Conservation (phyloP, 1,284 basidiomycete species). For the Mycena sp. region DNA sequence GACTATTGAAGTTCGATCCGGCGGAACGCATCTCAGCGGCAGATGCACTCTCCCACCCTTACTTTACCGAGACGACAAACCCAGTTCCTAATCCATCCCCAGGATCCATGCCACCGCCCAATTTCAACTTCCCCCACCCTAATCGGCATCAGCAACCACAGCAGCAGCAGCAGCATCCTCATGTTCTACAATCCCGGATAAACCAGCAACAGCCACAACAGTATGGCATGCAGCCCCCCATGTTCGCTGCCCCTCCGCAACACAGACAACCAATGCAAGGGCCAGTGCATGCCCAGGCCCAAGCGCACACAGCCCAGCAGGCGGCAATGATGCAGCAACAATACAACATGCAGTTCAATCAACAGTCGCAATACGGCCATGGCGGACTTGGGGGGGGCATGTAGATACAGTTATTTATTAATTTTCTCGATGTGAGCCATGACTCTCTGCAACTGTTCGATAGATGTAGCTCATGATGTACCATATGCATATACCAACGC, state of each 20-base stretch:
- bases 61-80: slow-evolving; percentile 78
- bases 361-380: slow-evolving; percentile 22
- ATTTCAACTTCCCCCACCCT: slow-evolving; percentile 24
- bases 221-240: slow-evolving; percentile 15
- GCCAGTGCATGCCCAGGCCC: slow-evolving; percentile 15
- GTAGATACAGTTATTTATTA: not conserved
- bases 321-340: slow-evolving; percentile 4
- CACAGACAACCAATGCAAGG: slow-evolving; percentile 31
- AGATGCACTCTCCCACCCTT: slow-evolving; percentile 94
- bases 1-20: slow-evolving; percentile 97
- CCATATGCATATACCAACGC: slow-evolving; percentile 5
- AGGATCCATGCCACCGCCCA: slow-evolving; percentile 67
- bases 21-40: slow-evolving; percentile 91
- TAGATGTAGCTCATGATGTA: slow-evolving; percentile 26
- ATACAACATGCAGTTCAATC: slow-evolving; percentile 19
- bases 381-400: slow-evolving; percentile 11
- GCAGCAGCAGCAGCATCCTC: slow-evolving; percentile 15
- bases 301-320: slow-evolving; percentile 14
- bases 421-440: not conserved
- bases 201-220: slow-evolving; percentile 17
- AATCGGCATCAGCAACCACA: slow-evolving; percentile 23
- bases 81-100: slow-evolving; percentile 55
- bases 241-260: slow-evolving; percentile 32
- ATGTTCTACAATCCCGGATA: slow-evolving; percentile 17
- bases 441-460: slow-evolving; percentile 3